Conservation (phyloP, 2,329 filamentous ascomycete genomes). For the Fusarium fujikuroi region DNA sequence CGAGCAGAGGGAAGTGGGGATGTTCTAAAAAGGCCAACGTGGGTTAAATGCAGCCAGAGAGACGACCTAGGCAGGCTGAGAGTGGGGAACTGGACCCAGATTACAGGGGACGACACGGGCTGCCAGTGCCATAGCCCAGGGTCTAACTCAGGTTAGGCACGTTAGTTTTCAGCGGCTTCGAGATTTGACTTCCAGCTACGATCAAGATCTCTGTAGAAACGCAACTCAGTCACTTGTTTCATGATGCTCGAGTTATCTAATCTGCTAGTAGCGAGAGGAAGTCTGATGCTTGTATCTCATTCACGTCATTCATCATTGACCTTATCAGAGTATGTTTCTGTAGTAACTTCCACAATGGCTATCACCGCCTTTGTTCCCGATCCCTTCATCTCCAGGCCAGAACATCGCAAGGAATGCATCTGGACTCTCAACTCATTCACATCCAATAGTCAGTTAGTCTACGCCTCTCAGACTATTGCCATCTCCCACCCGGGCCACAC, state of each 20-base stretch:
- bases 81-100: constrained; percentile 22
- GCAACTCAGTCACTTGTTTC: neutral
- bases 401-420: neutral
- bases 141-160: neutral
- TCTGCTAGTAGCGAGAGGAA: neutral
- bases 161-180: constrained; percentile 4
- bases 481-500: constrained; percentile 25
- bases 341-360: neutral
- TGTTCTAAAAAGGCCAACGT: constrained; percentile 45
- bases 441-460: neutral
- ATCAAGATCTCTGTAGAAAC: constrained; percentile 28
- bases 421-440: neutral
- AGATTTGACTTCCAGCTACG: constrained; percentile 4
- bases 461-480: constrained; percentile 11
- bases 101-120: constrained; percentile 15
- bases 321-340: neutral
- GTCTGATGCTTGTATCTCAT: neutral
- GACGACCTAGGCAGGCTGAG: constrained; percentile 21
- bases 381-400: neutral
- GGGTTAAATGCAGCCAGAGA: constrained; percentile 40
- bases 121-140: constrained; percentile 13
- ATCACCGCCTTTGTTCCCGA: neutral
- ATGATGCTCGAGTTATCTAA: constrained; percentile 1
- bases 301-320: neutral
- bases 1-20: constrained; percentile 34